Evolutionary conservation across 2,329 filamentous ascomycete genomes (phyloP).

Genomic region (Ceratocystis cubensis): DNA sequence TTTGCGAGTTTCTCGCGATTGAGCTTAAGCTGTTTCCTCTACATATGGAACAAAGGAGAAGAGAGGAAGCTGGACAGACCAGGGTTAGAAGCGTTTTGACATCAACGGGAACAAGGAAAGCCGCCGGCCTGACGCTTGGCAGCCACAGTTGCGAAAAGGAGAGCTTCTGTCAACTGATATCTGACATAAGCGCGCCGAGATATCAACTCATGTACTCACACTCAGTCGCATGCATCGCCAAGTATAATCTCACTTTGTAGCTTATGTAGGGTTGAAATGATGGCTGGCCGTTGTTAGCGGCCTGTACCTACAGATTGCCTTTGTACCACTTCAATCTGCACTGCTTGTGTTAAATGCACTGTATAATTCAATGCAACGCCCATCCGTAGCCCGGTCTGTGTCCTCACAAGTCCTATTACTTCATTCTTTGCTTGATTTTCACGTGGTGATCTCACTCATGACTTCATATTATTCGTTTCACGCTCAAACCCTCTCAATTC

Average conservation of each 20-base stretch:
- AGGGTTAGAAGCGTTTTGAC: background rate
- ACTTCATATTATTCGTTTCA: background rate
- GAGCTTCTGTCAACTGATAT: background rate
- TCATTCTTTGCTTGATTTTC: background rate
- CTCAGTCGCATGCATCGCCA: background rate
- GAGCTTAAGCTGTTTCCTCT: background rate
- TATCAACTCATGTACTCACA: background rate
- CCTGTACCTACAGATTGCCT: background rate
- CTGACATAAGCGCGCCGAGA: background rate
- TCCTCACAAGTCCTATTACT: background rate
- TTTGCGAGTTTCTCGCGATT: background rate
- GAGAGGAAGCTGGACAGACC: background rate
- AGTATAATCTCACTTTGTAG: background rate
- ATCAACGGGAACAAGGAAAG: background rate
- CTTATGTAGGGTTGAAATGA: background rate
- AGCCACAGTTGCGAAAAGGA: background rate
- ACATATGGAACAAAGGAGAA: no score
- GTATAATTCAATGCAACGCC: background rate
- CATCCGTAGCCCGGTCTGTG: background rate
- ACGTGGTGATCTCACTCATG: background rate
- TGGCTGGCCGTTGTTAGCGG: background rate
- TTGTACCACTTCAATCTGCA: background rate
- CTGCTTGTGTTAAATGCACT: background rate
- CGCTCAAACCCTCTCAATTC: background rate
- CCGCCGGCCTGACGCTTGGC: background rate